Conservation (phyloP, 805 yeast genomes). For the Kuraishia ogatae region DNA sequence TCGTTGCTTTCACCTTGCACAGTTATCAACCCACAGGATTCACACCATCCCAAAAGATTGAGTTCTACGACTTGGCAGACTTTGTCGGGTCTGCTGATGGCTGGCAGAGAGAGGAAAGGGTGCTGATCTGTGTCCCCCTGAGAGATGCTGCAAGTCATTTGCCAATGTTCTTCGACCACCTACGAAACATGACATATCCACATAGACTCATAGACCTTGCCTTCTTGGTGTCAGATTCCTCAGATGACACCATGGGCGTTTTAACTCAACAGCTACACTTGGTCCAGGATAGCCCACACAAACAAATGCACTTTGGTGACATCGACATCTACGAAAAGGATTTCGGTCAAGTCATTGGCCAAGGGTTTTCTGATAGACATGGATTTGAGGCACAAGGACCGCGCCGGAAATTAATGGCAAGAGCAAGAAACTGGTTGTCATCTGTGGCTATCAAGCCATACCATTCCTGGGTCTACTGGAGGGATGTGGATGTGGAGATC, state of each 20-base stretch:
- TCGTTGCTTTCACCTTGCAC: background rate
- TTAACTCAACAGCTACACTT: conserved; percentile 47
- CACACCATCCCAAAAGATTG: background rate
- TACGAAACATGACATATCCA: conserved; percentile 49
- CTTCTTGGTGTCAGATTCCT: conserved; percentile 83
- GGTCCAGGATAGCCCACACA: conserved; percentile 60
- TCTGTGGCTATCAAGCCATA: conserved; percentile 82
- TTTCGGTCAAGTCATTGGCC: conserved; percentile 90
- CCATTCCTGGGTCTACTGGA: conserved; percentile 95
- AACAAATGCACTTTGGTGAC: conserved; percentile 61
- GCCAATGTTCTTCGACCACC: conserved; percentile 53
- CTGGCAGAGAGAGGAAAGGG: conserved; percentile 45
- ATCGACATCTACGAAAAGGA: conserved; percentile 87
- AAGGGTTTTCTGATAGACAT: conserved; percentile 86
- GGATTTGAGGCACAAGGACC: conserved; percentile 97
- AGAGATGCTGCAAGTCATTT: conserved; percentile 53
- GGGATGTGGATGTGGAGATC: conserved; percentile 96
- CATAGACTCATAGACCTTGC: conserved; percentile 53
- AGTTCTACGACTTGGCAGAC: conserved; percentile 31
- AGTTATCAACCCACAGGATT: background rate
- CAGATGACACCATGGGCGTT: conserved; percentile 76
- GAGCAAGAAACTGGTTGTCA: conserved; percentile 91
- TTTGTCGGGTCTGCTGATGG: conserved; percentile 38
- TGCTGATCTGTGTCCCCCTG: conserved; percentile 47
- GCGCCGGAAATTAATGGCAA: conserved; percentile 88